phyloP scores from a whole-genome alignment of 1,284 basidiomycete genomes.

The Ganoderma resinaceum region DNA sequence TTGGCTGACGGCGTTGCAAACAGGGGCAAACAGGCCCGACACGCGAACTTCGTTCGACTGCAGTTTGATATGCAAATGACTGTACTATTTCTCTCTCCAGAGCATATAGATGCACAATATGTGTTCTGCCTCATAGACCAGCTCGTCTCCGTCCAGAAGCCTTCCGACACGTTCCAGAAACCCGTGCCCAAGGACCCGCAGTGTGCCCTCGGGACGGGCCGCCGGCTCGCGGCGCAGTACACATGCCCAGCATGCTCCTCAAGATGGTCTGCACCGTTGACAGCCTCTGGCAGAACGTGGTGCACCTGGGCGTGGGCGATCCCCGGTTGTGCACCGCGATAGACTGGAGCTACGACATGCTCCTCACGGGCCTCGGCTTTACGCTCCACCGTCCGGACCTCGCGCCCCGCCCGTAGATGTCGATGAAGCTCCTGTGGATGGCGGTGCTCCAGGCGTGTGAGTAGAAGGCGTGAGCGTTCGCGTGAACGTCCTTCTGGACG shows the following conservation, averaged over 20 bases:
- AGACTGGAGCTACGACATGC: slow-evolving; percentile 64
- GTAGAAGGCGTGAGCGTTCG: slow-evolving; percentile 15
- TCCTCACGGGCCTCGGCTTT: slow-evolving; percentile 51
- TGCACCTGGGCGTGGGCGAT: slow-evolving; percentile 66
- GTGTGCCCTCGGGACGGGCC: slow-evolving; percentile 36
- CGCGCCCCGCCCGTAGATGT: slow-evolving; percentile 23
- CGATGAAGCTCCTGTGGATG: neutral
- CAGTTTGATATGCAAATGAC: no score
- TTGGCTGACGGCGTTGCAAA: no score
- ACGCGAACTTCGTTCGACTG: no score
- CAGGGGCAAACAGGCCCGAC: no score
- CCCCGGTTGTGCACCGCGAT: slow-evolving; percentile 61
- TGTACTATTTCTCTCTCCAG: slow-evolving; percentile 58
- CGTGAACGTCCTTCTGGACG: no score
- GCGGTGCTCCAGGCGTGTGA: neutral
- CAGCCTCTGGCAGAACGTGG: slow-evolving; percentile 69
- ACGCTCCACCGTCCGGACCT: slow-evolving; percentile 21
- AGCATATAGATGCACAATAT: slow-evolving; percentile 71
- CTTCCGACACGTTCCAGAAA: slow-evolving; percentile 33
- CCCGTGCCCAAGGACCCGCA: slow-evolving; percentile 27
- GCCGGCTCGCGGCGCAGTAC: slow-evolving; percentile 40
- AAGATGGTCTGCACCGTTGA: slow-evolving; percentile 50
- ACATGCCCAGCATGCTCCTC: slow-evolving; percentile 46
- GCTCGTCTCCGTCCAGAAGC: slow-evolving; percentile 56
- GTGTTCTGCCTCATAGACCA: slow-evolving; percentile 51